Base-by-base conservation (phyloP, 2,329 filamentous ascomycete species). In the Hyphodiscus sp. region DNA sequence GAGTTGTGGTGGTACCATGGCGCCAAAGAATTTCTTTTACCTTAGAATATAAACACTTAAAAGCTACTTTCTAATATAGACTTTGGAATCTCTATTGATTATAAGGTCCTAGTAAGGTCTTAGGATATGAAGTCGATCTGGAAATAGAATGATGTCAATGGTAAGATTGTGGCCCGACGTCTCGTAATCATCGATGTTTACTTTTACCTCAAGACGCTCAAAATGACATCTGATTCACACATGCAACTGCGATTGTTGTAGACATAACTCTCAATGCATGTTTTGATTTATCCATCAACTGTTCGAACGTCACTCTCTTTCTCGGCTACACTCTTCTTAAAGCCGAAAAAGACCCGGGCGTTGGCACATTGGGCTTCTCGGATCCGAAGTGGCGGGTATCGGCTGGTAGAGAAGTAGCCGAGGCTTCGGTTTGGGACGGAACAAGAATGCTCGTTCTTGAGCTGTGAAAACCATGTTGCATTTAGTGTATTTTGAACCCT, bases 1-100 rank as follows among this genome's bases (percentile, higher is more conserved):
- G 49, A 30, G 46, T 54, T 58, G 49, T 16, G 51, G 55, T 57
- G 38, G 50, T 55, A 57, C 54, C 56, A 57, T 62, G 50, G 48
- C 50, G 56, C 55, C 53, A 48, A 38, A 44, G 16, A 43, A 6
- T 9, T n/a, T 19, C 42, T 44, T 44, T 44, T 4, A 13, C 33
- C 5, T 38, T 38, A 38, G 33, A 10, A 38, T 10, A 38, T 38
- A 10, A 10, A 10, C 33, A 6, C 2, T 6, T 10, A 38, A 38
- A 38, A n/a, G 11, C 16, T 38, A 10, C 33, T 38, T 38, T 13
- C 33, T 38, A 38, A n/a, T 38, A 15, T 38, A 4, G 11, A 38
- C 13, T 15, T 38, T 38, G 33, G 16, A 4, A 38, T 38, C 5
- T 38, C 13, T 4, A n/a, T 13, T 13, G 4, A 15, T 38, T 38